Percentiles rank a stretch among this genome's conserved stretches.
Conservation (phyloP, 2,329 filamentous ascomycete species). For the Daldinia sp. region DNA sequence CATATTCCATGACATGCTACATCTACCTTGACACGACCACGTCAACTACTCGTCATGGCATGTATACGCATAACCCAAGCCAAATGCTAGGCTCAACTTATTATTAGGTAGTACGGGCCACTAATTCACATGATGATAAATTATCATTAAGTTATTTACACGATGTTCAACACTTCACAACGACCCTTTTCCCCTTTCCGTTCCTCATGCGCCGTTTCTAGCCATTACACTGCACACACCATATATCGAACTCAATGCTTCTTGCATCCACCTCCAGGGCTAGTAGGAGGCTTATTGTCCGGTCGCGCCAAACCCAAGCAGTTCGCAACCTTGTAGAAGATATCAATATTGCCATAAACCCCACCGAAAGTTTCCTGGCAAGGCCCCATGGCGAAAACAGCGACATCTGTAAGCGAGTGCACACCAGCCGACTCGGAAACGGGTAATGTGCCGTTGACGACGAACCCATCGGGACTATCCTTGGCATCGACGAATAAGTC, state of each 20-base stretch:
- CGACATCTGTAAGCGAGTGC: constrained; percentile 79
- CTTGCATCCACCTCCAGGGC: constrained; percentile 9
- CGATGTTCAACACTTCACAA: neutral
- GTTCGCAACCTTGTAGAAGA: constrained; percentile 77
- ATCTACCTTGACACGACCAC: neutral
- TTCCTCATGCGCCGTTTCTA: neutral
- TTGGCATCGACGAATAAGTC: constrained; percentile 74
- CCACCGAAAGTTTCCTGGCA: constrained; percentile 81
- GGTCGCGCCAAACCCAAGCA: constrained; percentile 66
- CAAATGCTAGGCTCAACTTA: neutral
- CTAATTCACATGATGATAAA: neutral
- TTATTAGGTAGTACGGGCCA: too few species aligned
- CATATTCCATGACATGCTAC: too few species aligned
- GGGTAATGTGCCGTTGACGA: constrained; percentile 79
- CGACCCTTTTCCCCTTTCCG: neutral
- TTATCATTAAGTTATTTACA: constrained; percentile 20
- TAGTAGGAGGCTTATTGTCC: constrained; percentile 20
- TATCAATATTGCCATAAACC: constrained; percentile 73
- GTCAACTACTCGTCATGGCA: neutral
- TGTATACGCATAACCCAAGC: neutral
- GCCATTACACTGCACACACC: neutral
- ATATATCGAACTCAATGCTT: neutral
- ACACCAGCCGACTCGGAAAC: constrained; percentile 71
- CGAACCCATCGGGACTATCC: constrained; percentile 71
- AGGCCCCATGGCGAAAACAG: constrained; percentile 80